Conservation (phyloP, 495 filamentous ascomycete species). For the Venustampulla echinocandica region DNA sequence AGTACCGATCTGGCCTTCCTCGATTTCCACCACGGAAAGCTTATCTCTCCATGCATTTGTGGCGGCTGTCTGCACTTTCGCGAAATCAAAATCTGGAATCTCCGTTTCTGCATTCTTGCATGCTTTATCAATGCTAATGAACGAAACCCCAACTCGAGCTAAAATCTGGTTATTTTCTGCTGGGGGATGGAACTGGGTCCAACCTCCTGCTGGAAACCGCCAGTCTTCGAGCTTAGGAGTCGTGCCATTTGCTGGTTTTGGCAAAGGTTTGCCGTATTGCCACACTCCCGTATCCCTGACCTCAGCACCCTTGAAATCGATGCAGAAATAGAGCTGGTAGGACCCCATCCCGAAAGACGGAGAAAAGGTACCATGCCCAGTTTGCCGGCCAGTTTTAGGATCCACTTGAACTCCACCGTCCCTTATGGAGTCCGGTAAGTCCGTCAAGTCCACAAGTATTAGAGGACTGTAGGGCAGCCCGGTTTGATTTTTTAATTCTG, state of each 20-base stretch:
- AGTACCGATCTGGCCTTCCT: constrained; percentile 44
- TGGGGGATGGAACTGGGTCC: constrained; percentile 45
- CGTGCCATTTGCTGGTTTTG: no score
- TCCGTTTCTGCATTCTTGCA: constrained; percentile 61
- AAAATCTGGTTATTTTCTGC: constrained; percentile 40
- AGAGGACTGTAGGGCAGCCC: constrained; percentile 42
- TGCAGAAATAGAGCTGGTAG: constrained; percentile 57
- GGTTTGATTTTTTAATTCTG: constrained; percentile 21
- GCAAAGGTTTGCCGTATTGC: constrained; percentile 48
- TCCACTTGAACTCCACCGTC: constrained; percentile 52
- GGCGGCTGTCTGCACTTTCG: constrained; percentile 40
- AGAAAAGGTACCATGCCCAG: constrained; percentile 54
- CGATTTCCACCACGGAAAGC: constrained; percentile 48
- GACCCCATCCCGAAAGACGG: constrained; percentile 61
- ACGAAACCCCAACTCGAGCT: constrained; percentile 61
- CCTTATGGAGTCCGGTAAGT: constrained; percentile 53
- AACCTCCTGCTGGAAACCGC: constrained; percentile 59
- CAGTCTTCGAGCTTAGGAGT: constrained; percentile 47
- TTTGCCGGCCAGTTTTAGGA: constrained; percentile 47
- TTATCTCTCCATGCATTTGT: constrained; percentile 56
- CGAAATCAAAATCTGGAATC: constrained; percentile 61
- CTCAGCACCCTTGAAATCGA: constrained; percentile 56
- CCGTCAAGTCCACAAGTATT: constrained; percentile 56
- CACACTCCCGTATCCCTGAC: constrained; percentile 59
- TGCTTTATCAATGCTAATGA: constrained; percentile 55